Evolutionary conservation across 768 basidiomycete species (phyloP).

Genomic region (Cystofilobasidium ferigula): DNA sequence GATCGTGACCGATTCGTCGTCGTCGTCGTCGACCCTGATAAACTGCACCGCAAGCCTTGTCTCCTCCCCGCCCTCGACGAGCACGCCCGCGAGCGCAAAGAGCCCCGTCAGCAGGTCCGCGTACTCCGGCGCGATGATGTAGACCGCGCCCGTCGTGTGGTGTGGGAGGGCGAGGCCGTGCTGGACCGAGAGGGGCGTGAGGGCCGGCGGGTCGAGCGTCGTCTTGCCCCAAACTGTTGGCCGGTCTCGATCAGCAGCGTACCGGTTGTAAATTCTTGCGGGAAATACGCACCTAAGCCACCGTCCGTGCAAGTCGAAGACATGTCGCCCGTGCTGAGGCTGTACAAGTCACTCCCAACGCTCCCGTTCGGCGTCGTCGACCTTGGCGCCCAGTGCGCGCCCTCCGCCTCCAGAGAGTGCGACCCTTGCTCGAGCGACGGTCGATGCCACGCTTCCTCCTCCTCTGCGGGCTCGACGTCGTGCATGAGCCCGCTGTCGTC

Average conservation of each 20-base stretch:
- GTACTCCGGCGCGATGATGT: neutral
- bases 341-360: too few relatives aligned
- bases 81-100: neutral
- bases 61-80: neutral
- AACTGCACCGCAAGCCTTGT: conserved; percentile 1
- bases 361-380: too few relatives aligned
- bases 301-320: neutral
- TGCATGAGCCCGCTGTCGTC: too few relatives aligned
- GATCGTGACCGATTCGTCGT: neutral
- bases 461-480: too few relatives aligned
- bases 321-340: too few relatives aligned
- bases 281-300: neutral
- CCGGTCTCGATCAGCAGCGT: neutral
- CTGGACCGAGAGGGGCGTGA: neutral
- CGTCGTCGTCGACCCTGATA: neutral
- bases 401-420: too few relatives aligned
- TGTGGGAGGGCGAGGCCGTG: neutral
- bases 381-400: too few relatives aligned
- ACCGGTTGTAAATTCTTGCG: neutral
- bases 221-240: neutral
- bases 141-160: neutral
- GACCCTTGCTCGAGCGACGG: too few relatives aligned
- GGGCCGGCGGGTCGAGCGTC: neutral
- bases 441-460: too few relatives aligned
- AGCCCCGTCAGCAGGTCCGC: neutral